Evolutionary conservation across 192 early-diverging fungal species (phyloP).

Genomic region (Coemansia sp.): DNA sequence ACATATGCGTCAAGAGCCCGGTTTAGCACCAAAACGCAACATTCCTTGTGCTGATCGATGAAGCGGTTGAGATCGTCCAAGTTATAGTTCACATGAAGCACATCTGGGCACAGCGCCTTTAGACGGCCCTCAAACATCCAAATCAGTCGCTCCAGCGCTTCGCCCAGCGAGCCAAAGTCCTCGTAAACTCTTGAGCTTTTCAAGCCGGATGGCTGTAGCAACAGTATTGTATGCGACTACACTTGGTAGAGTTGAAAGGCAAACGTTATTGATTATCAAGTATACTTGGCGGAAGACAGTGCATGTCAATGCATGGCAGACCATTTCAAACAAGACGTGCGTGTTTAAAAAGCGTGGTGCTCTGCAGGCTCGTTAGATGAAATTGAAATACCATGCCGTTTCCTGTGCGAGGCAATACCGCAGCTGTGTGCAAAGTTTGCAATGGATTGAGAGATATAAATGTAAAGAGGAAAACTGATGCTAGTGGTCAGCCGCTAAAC

Average conservation of each 20-base stretch:
- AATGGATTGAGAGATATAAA: too few species aligned
- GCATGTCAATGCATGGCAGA: too few species aligned
- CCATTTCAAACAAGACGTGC: too few species aligned
- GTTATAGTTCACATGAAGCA: slow-evolving; percentile 29
- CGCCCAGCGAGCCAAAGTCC: slow-evolving; percentile 12
- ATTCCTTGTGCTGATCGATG: slow-evolving; percentile 37
- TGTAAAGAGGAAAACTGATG: too few species aligned
- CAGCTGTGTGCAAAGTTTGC: too few species aligned
- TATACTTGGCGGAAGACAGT: neutral
- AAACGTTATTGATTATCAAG: neutral
- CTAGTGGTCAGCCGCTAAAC: too few species aligned
- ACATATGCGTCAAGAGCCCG: slow-evolving; percentile 1
- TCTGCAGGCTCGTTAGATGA: too few species aligned
- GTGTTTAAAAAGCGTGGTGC: too few species aligned
- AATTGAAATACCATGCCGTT: too few species aligned
- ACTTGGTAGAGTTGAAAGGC: too few species aligned
- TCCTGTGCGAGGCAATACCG: too few species aligned
- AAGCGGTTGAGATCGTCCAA: slow-evolving; percentile 36
- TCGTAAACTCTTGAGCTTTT: slow-evolving; percentile 18
- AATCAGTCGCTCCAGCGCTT: slow-evolving; percentile 31
- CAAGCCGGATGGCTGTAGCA: slow-evolving; percentile 16
- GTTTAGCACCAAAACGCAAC: slow-evolving; percentile 12
- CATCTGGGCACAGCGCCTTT: slow-evolving; percentile 20
- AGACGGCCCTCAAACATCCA: slow-evolving; percentile 32
- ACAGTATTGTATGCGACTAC: slow-evolving; percentile 20